Conservation (phyloP, 805 yeast species). For the Candida tammaniensis region DNA sequence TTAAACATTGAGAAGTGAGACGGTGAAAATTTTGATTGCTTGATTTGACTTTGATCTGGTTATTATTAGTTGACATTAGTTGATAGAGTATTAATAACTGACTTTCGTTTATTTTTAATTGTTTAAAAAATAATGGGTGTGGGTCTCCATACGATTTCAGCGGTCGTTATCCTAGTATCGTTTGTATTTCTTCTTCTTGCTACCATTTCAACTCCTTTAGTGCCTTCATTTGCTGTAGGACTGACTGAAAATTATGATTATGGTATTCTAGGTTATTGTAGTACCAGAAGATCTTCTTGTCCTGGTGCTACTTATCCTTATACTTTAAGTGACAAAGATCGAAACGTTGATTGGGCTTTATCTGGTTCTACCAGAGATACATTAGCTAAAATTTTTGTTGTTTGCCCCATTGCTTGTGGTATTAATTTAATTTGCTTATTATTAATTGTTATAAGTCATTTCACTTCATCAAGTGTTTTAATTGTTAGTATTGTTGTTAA, state of each 20-base stretch:
- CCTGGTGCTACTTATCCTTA: conserved; percentile 47
- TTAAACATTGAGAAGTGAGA: too few relatives aligned
- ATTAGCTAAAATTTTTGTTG: conserved; percentile 53
- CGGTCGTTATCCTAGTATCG: conserved; percentile 46
- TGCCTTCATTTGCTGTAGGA: conserved; percentile 47
- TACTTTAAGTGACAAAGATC: conserved; percentile 26
- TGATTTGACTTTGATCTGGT: too few relatives aligned
- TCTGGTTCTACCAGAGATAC: conserved; percentile 43
- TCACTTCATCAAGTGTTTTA: conserved; percentile 19
- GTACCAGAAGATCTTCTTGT: conserved; percentile 31
- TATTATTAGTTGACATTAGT: too few relatives aligned
- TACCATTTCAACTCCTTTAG: conserved; percentile 60
- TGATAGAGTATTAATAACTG: too few relatives aligned
- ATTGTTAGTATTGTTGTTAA: conserved; percentile 45
- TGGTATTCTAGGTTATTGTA: conserved; percentile 71
- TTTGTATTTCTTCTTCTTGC: conserved; percentile 63
- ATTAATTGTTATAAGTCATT: conserved; percentile 23
- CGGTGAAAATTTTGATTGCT: too few relatives aligned
- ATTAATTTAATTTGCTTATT: conserved; percentile 43
- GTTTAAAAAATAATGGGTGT: conserved; percentile 1
- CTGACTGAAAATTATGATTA: conserved; percentile 43
- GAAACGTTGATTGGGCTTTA: conserved; percentile 48
- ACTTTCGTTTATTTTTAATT: too few relatives aligned
- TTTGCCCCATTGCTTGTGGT: conserved; percentile 68
- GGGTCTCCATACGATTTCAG: conserved; percentile 17